Conservation (phyloP, 202 grass and related monocot genomes). For the Dendrocalamus latiflorus region DNA sequence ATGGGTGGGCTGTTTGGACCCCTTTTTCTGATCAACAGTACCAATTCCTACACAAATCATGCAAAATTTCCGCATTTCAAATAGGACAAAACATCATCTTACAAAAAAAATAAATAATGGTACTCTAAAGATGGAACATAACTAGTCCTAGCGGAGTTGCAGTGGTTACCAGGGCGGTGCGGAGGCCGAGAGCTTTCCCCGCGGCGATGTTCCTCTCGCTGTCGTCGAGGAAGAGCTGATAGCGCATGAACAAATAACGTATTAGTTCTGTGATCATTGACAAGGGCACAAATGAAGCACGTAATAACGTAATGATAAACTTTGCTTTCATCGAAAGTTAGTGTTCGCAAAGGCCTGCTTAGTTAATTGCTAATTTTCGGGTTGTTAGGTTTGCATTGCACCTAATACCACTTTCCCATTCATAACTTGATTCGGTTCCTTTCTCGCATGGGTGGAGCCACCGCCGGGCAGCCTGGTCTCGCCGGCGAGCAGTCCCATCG, state of each 20-base stretch:
- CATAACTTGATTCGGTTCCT: background rate
- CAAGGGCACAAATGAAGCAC: background rate
- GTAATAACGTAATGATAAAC: background rate
- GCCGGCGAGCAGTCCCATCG: too few species aligned
- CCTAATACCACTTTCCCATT: slow-evolving; percentile 16
- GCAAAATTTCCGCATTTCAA: background rate
- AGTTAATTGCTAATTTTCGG: background rate
- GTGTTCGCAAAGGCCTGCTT: background rate
- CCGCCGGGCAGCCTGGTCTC: too few species aligned
- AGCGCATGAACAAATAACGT: background rate
- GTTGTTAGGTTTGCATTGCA: background rate
- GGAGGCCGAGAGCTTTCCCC: too few species aligned
- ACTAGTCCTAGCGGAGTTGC: background rate
- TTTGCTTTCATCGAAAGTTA: slow-evolving; percentile 12
- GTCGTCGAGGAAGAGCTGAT: slow-evolving; percentile 91
- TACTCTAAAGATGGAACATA: background rate
- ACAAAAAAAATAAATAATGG: too few species aligned
- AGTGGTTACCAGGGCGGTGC: slow-evolving; percentile 65
- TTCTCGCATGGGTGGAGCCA: too few species aligned
- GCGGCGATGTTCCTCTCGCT: slow-evolving; percentile 91
- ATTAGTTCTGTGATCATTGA: background rate
- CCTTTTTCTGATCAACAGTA: too few species aligned
- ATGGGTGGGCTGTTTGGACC: too few species aligned
- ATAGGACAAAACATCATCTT: background rate
- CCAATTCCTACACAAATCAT: too few species aligned